These are phyloP conservation scores for Citropsis articulata DNA, from an alignment of 345 rosid species.

Conservation along the genomic window DNA sequence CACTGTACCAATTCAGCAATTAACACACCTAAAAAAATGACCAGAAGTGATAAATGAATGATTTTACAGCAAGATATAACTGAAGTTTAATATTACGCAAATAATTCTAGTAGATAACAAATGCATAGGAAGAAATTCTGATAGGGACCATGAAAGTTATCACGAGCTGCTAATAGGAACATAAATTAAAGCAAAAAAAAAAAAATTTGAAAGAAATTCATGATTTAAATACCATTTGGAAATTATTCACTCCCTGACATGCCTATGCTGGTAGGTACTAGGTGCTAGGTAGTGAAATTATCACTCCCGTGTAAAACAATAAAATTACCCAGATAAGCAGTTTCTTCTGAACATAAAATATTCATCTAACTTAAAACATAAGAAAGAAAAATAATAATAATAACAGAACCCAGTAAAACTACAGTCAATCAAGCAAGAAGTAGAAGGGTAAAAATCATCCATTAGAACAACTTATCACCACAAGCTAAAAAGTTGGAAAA, in stretches of 20 bases:
- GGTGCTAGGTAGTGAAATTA: background rate
- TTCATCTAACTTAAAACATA: background rate
- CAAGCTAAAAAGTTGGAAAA: background rate
- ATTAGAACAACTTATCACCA: background rate
- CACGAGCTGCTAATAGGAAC: too few species aligned
- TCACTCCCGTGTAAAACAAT: background rate
- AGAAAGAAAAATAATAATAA: background rate
- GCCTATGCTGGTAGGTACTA: background rate
- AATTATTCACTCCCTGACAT: background rate
- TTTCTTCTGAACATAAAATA: background rate
- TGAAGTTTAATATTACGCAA: background rate
- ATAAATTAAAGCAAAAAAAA: background rate
- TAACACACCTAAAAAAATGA: background rate
- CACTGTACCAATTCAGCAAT: constrained; percentile 15
- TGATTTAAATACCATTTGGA: background rate
- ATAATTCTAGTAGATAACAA: background rate
- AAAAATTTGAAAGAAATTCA: background rate
- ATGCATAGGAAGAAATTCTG: background rate
- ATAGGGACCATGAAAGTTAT: too few species aligned
- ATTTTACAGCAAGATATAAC: background rate
- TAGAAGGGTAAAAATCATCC: background rate
- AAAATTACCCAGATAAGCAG: constrained; percentile 15
- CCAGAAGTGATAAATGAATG: background rate
- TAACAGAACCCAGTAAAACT: constrained; percentile 1
- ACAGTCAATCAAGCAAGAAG: background rate